Base-by-base conservation (phyloP, 179 eudicot species). In the Actinidia arguta region DNA sequence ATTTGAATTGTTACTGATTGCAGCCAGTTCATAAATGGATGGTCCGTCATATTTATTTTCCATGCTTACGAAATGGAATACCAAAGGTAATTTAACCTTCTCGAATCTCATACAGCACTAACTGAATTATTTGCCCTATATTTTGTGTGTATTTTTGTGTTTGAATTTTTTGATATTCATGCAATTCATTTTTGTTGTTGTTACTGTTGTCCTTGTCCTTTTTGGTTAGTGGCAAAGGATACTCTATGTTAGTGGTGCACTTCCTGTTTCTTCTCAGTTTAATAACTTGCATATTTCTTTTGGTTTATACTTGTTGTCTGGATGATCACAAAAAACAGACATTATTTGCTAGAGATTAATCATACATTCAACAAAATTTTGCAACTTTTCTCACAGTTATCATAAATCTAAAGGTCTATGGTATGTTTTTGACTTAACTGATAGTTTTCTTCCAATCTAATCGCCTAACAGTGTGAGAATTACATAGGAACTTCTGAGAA, bases 11-110 rank as follows among this genome's bases (percentile, higher is more conserved):
- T 46, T 55, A 44, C 74, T 54, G 24, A 31, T 79, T 77, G 68
- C 93, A 96, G 99, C 99, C 99, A 84, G 99, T 96, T 70, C 99
- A 96, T 88, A 96, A 92, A 85, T 96, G 99, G 99, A 95, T 96
- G 94, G 94, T 96, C 70, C 96, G 99, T 13, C 99, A 96, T 85
- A 80, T 95, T 69, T 96, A 96, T 88, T 93, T 95, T 79, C 99
- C 99, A 39, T 95, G 98, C 89, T 81, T 96, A 86, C 90, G 98
- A 81, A 90, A 90, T 79, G 96, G 97, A 77, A 85, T 95, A 81
- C 98, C 99, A 7, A 96, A 93, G 99, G 99, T 96, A 84, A 83
- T 80, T 80, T 77, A 55, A 24, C 47, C 58, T 75, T 79, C 77
- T 55, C 73, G 31, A 52, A 17, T 73, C 73, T 73, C 42, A 54